Conservation (phyloP, 306 rosid genomes). For the Ammopiptanthus mongolicus region DNA sequence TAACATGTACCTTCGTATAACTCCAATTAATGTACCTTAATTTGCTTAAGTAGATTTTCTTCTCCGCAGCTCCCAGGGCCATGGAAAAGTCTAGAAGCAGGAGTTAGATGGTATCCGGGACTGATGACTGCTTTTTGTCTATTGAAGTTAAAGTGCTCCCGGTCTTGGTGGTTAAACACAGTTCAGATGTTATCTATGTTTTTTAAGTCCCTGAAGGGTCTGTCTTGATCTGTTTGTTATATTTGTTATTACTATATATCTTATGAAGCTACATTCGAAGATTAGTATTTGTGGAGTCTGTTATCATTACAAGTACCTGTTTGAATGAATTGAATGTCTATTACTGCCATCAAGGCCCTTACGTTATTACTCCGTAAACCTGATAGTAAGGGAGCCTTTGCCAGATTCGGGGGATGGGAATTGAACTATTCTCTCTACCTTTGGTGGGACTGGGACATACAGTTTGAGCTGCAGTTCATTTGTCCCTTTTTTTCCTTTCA, state of each 20-base stretch:
- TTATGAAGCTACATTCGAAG: slow-evolving; percentile 35
- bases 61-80: slow-evolving; percentile 84
- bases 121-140: slow-evolving; percentile 33
- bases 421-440: neutral
- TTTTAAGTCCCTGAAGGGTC: slow-evolving; percentile 27
- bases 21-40: neutral
- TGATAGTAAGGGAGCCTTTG: neutral
- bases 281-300: slow-evolving; percentile 55
- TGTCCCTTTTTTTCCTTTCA: neutral
- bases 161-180: slow-evolving; percentile 24
- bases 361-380: neutral
- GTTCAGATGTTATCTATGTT: slow-evolving; percentile 34
- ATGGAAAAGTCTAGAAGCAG: slow-evolving; percentile 79
- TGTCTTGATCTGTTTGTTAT: slow-evolving; percentile 24
- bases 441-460: neutral
- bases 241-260: slow-evolving; percentile 34
- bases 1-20: neutral
- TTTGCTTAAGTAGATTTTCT: slow-evolving; percentile 1
- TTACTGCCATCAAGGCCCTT: slow-evolving; percentile 12
- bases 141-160: slow-evolving; percentile 14
- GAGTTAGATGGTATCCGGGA: slow-evolving; percentile 34
- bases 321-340: slow-evolving; percentile 30
- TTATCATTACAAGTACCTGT: slow-evolving; percentile 37
- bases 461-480: too few relatives aligned
- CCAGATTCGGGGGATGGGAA: neutral